These are phyloP conservation scores for Populus trichocarpa DNA, from an alignment of 441 rosid species.

Conservation along the genomic window DNA sequence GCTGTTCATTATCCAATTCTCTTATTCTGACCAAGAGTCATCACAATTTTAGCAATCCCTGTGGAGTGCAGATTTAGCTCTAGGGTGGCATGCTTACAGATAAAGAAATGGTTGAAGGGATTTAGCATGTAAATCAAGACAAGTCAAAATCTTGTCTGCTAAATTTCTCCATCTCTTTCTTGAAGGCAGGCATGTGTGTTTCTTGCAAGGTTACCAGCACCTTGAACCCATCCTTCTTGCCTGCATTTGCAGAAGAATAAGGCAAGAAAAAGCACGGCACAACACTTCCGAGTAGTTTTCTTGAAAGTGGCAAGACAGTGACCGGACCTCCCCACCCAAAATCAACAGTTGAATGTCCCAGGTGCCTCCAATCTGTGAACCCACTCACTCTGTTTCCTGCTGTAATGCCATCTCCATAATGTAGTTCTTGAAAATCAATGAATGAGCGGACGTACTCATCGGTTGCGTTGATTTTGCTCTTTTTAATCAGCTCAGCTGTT, in stretches of 20 bases:
- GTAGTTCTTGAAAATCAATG: conserved; percentile 66
- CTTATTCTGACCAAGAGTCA: background rate
- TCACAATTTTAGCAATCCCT: background rate
- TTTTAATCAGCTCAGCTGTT: conserved; percentile 64
- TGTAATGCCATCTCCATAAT: conserved; percentile 41
- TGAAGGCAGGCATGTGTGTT: conserved; percentile 47
- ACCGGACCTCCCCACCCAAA: conserved; percentile 93
- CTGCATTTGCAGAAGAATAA: conserved; percentile 37
- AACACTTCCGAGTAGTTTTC: conserved; percentile 62
- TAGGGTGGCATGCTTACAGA: background rate
- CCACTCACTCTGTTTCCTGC: conserved; percentile 68
- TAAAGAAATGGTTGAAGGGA: background rate
- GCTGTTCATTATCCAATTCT: background rate
- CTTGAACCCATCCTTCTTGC: conserved; percentile 59
- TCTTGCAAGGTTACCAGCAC: conserved; percentile 60
- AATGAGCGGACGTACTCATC: conserved; percentile 70
- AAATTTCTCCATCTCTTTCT: conserved; percentile 60
- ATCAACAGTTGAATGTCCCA: conserved; percentile 77
- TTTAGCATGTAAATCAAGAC: conserved; percentile 13
- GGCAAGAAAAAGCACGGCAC: conserved; percentile 93
- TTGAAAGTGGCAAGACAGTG: conserved; percentile 61
- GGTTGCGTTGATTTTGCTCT: conserved; percentile 62
- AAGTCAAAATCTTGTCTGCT: conserved; percentile 31
- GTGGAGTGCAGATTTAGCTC: background rate
- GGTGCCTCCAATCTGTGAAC: conserved; percentile 87